A percentile compares a stretch with the other conserved stretches of the same genome.
Conservation (phyloP, 2,329 filamentous ascomycete genomes). For the Rutstroemia sp. region DNA sequence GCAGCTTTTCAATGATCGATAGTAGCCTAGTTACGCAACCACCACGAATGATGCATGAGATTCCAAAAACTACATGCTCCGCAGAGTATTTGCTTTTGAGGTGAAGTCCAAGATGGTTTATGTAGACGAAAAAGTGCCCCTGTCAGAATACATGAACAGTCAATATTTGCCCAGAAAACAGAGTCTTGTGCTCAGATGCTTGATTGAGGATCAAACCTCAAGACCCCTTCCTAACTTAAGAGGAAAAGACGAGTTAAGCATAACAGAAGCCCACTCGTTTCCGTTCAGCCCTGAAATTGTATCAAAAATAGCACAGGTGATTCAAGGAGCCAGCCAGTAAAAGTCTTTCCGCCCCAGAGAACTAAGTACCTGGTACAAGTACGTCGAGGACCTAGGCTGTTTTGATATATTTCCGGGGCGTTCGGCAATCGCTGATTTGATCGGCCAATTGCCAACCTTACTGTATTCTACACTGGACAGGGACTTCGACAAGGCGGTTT, state of each 20-base stretch:
- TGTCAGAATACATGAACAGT: neutral
- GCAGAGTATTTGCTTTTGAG: neutral
- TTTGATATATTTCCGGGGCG: neutral
- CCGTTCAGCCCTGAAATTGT: no score
- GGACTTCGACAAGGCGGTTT: neutral
- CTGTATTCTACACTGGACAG: neutral
- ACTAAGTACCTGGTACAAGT: no score
- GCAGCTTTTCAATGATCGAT: slow-evolving; percentile 21
- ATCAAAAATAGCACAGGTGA: no score
- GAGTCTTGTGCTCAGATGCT: no score
- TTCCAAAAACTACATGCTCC: slow-evolving; percentile 12
- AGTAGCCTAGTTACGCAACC: slow-evolving; percentile 24
- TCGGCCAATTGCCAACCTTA: neutral
- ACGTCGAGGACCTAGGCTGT: neutral
- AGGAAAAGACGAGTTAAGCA: no score
- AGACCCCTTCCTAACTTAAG: no score
- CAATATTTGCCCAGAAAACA: no score
- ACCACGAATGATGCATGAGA: slow-evolving; percentile 29
- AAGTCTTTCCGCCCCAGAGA: neutral
- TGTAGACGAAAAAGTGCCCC: neutral
- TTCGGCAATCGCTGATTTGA: neutral
- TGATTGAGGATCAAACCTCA: no score
- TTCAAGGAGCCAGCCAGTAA: neutral
- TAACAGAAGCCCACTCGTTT: no score
- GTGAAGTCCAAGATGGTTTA: neutral